Evolutionary conservation across 1,284 basidiomycete genomes (phyloP).

Genomic region (Somion occarium): DNA sequence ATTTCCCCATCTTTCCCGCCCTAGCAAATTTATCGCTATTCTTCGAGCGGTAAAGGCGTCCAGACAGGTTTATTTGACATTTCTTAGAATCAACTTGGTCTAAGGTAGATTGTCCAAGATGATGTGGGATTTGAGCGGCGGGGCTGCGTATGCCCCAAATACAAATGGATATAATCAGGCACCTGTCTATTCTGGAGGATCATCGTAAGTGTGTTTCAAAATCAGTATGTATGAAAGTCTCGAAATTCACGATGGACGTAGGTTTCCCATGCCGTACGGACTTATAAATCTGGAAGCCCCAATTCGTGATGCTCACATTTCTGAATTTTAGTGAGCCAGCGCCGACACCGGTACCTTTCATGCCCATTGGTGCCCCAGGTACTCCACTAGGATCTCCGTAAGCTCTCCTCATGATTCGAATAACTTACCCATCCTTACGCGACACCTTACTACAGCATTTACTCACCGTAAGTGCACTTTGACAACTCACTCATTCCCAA

Average conservation of each 20-base stretch:
- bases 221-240: neutral
- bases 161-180: neutral
- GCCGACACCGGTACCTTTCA: constrained; percentile 24
- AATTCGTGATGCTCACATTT: neutral
- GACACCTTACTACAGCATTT: neutral
- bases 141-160: neutral
- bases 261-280: constrained; percentile 1
- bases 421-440: neutral
- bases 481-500: neutral
- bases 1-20: neutral
- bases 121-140: constrained; percentile 16
- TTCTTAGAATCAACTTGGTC: neutral
- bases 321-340: neutral
- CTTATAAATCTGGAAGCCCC: neutral
- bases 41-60: neutral
- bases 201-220: neutral
- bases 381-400: neutral
- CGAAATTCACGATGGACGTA: neutral
- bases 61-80: constrained; percentile 14
- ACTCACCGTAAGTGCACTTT: neutral
- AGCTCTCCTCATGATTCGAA: neutral
- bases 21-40: neutral
- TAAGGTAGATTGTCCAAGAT: constrained; percentile 9
- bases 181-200: neutral
- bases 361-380: constrained; percentile 10